Conservation (phyloP, 495 filamentous ascomycete species). For the Monascus purpureus region DNA sequence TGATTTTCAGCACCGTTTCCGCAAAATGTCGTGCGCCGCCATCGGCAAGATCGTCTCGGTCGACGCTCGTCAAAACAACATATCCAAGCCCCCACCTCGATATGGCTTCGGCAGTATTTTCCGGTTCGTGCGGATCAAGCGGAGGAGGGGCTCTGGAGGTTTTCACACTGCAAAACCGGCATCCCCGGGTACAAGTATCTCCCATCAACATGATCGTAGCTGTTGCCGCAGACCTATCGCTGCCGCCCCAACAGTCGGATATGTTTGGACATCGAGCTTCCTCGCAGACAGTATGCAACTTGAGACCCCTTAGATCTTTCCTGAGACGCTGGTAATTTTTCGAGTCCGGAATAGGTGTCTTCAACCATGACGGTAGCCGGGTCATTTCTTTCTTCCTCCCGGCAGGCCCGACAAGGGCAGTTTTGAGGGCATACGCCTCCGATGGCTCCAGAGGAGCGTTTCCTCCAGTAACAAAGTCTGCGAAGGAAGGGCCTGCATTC, state of each 20-base stretch:
- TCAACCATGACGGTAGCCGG: slow-evolving; percentile 84
- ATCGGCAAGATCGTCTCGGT: slow-evolving; percentile 82
- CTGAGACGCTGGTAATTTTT: slow-evolving; percentile 91
- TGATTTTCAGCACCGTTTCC: slow-evolving; percentile 88
- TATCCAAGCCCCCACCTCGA: slow-evolving; percentile 89
- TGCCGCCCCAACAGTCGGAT: slow-evolving; percentile 92
- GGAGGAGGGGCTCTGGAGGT: slow-evolving; percentile 64
- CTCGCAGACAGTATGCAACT: slow-evolving; percentile 92
- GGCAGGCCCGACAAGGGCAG: slow-evolving; percentile 68
- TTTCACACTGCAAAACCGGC: slow-evolving; percentile 94
- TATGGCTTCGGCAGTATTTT: slow-evolving; percentile 90
- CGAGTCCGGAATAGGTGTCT: slow-evolving; percentile 77
- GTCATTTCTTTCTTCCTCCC: slow-evolving; percentile 76
- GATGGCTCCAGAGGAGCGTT: slow-evolving; percentile 43
- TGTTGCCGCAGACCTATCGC: slow-evolving; percentile 74
- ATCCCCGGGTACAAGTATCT: slow-evolving; percentile 93
- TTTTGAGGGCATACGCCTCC: slow-evolving; percentile 48
- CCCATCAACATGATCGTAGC: slow-evolving; percentile 99
- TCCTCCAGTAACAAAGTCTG: slow-evolving; percentile 57
- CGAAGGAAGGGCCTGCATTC: slow-evolving; percentile 70
- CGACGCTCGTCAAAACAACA: slow-evolving; percentile 85
- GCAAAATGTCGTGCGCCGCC: slow-evolving; percentile 85
- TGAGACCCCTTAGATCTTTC: slow-evolving; percentile 76
- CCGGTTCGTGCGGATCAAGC: slow-evolving; percentile 89
- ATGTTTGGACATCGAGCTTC: slow-evolving; percentile 97